Conservation (phyloP, 2,329 filamentous ascomycete genomes). For the Aureobasidium mangrovei region DNA sequence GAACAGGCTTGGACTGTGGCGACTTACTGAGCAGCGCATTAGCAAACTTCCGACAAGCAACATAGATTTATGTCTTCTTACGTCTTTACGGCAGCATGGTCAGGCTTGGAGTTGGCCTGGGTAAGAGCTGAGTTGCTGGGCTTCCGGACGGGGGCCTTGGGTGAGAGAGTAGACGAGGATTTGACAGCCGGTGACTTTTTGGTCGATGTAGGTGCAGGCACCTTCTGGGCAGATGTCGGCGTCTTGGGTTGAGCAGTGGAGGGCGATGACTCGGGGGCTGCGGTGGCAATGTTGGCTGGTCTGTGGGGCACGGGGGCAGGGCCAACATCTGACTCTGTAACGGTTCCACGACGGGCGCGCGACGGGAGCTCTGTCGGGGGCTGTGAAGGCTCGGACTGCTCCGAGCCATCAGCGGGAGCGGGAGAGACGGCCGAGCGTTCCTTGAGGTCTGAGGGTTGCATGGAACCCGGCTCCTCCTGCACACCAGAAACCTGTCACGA, state of each 20-base stretch:
- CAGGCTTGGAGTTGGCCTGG: conserved; percentile 19
- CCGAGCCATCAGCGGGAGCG: not conserved
- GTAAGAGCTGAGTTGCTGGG: conserved; percentile 27
- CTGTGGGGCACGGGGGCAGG: conserved; percentile 1
- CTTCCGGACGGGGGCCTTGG: conserved; percentile 8
- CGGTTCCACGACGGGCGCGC: conserved; percentile 13
- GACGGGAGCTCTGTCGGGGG: conserved; percentile 11
- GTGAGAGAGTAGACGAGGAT: conserved; percentile 11
- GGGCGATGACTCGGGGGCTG: not conserved
- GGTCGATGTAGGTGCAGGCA: conserved; percentile 8
- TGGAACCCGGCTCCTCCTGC: conserved; percentile 32
- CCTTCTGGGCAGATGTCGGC: conserved; percentile 21
- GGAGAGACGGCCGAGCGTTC: conserved; percentile 15
- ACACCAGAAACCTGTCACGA: conserved; percentile 26
- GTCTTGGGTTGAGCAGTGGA: conserved; percentile 5
- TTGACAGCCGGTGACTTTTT: conserved; percentile 14
- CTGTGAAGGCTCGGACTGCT: not conserved
- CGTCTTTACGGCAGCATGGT: conserved; percentile 28
- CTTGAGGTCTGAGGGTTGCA: conserved; percentile 18
- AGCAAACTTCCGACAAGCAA: not conserved
- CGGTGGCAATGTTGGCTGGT: conserved; percentile 1
- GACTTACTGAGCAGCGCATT: conserved; percentile 7
- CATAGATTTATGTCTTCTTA: not conserved
- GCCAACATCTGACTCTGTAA: not conserved
- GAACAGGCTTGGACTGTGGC: conserved; percentile 27